Percentiles rank a stretch among this genome's conserved stretches.
phyloP scores from a whole-genome alignment of 1,139 yeast species.

The Saccharomyces uvarum region DNA sequence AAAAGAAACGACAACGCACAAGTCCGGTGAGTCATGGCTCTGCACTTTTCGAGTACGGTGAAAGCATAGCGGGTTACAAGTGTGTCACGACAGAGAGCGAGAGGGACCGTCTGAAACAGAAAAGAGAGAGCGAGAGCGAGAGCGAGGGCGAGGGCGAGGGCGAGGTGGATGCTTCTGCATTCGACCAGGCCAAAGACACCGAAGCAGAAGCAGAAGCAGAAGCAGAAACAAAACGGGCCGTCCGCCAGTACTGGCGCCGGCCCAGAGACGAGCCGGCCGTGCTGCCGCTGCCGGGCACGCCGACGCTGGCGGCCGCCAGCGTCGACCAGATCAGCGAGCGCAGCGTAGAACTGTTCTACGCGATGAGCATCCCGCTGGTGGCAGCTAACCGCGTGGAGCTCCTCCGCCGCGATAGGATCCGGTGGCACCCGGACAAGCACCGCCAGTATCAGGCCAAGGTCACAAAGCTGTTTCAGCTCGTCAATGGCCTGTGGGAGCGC shows the following conservation, averaged over 20 bases:
- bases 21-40: not conserved
- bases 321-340: not conserved
- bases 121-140: not conserved
- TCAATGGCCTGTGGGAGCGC: slow-evolving; percentile 8
- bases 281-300: not conserved
- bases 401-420: slow-evolving; percentile 7
- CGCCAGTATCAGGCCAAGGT: not conserved
- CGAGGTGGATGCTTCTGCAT: not conserved
- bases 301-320: not conserved
- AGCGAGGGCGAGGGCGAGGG: not conserved
- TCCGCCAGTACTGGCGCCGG: not conserved
- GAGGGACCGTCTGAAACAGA: not conserved
- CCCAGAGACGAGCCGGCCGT: not conserved
- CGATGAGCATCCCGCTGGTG: slow-evolving; percentile 1
- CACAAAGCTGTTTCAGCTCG: slow-evolving; percentile 6
- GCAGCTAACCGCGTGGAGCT: not conserved
- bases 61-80: slow-evolving; percentile 6
- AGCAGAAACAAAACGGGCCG: not conserved
- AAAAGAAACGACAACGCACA: not conserved
- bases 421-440: slow-evolving; percentile 10
- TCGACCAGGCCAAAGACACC: not conserved
- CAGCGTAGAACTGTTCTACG: slow-evolving; percentile 3
- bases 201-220: not conserved
- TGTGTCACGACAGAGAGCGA: slow-evolving; percentile 1
- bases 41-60: slow-evolving; percentile 6